A percentile compares a stretch with the other conserved stretches of the same genome.
Evolutionary conservation across 306 rosid species (phyloP).

Genomic region (Dalbergia cultrata): DNA sequence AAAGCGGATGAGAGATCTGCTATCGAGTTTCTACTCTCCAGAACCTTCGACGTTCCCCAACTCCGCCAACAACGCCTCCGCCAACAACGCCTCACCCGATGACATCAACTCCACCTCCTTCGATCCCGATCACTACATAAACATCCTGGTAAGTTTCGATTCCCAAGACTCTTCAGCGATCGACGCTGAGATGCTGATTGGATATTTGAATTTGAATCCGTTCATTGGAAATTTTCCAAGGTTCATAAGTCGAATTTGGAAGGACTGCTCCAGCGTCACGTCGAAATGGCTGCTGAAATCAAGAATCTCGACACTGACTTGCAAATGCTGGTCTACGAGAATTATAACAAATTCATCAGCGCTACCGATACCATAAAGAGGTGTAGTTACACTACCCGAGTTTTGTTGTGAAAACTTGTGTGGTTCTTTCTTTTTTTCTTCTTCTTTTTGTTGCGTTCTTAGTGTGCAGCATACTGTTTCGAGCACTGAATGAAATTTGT

Average conservation of each 20-base stretch:
- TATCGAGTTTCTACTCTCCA: constrained; percentile 94
- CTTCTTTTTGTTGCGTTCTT: background rate
- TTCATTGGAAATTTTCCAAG: constrained; percentile 42
- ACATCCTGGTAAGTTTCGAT: constrained; percentile 64
- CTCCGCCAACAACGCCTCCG: constrained; percentile 39
- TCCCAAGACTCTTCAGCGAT: background rate
- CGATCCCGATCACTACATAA: constrained; percentile 91
- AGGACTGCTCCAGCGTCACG: constrained; percentile 83
- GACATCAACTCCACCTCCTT: constrained; percentile 83
- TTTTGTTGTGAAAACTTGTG: background rate
- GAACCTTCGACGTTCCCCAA: constrained; percentile 69
- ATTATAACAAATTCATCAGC: constrained; percentile 90
- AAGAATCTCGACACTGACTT: constrained; percentile 97
- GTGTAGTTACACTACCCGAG: constrained; percentile 32
- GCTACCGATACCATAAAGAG: constrained; percentile 93
- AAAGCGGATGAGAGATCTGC: constrained; percentile 90
- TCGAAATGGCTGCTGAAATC: constrained; percentile 94
- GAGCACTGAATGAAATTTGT: background rate
- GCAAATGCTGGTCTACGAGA: constrained; percentile 94
- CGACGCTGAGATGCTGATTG: background rate
- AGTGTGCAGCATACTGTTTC: background rate
- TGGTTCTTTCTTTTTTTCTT: background rate
- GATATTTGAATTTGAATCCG: background rate
- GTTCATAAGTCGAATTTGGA: constrained; percentile 77
- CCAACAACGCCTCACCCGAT: constrained; percentile 66